Base-by-base conservation (phyloP, 2,329 filamentous ascomycete genomes). In the Colletotrichum sp. region DNA sequence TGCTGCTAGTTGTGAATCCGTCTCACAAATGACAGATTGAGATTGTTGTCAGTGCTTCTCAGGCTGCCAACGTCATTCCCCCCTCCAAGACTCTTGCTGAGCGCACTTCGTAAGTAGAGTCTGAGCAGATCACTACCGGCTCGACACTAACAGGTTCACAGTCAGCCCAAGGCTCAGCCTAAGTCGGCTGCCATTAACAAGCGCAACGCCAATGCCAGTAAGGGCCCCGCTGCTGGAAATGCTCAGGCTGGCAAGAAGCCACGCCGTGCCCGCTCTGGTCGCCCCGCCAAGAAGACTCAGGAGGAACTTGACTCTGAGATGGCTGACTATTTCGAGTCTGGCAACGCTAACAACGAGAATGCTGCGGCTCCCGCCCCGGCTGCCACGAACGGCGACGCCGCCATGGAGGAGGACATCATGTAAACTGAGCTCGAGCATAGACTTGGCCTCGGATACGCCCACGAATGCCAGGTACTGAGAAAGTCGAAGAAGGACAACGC, bases 301-400 rank as follows among this genome's bases (percentile, higher is more conserved):
- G 96, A 98, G 84, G 96, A 99, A 87, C 92, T 99, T 30, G 97
- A 99, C 84, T 96, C 95, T 6, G 97, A 99, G 85, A 99, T 99
- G 97, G 93, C 92, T 25, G 97, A 98, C 85, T 99, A 99, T 88
- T 98, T 97, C 83, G 92, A 89, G 69, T 81, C 85, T 32, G 85
- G 85, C 55, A 80, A 81, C 39, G 83, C 86, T 78, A 87, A 84
- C 68, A 87, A 85, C 69, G 83, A 87, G 75, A 86, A 85, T 55
- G 85, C 83, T 75, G 86, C 87, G 77, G 86, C 87, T 34, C 87
- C 87, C 77, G 87, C 89, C 75, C 80, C 86, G 70, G 83, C 87
- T 60, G 84, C 86, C 70, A 79, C 82, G 71, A 86, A 83, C 71
- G 90, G 88, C 62, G 91, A 93, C 80, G 91, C 90, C 52, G 82